Base-by-base conservation (phyloP, 2,329 filamentous ascomycete species). In the Colletotrichum tropicale region DNA sequence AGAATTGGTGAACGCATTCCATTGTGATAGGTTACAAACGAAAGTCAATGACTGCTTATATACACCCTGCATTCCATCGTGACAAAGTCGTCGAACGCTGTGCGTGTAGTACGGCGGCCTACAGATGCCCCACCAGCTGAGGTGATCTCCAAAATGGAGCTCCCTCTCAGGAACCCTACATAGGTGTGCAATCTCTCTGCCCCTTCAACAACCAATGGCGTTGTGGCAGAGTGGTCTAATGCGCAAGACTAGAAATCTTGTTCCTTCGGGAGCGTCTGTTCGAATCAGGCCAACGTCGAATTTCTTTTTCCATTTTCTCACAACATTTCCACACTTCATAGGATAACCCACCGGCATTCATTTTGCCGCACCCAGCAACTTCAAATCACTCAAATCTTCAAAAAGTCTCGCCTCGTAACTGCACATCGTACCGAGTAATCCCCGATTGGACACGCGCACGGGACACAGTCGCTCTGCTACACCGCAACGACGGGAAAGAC, bases 241-340 rank as follows among this genome's bases (percentile, higher is more conserved):
- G 70, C 70, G 70, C 70, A 71, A 60, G 70, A 71, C 70, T 71
- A 71, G 70, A 71, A 71, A 71, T 71, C 70, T 60, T 71, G 70
- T 71, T 71, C 70, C 70, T 71, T 71, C 70, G 70, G 70, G 70
- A 71, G 70, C 70, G 61, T 71, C 69, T 71, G 69, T 71, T 71
- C 70, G 70, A 71, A 71, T 71, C 70, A 71, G 70, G 70, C 70
- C 52, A 56, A 71, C 70, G 70, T 71, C 70, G 70, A 10, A 0
- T 6, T 4, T 2, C 4, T n/a, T 61, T 61, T 61, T 61, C 30
- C 18, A 13, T 3, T 3, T 67, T 9, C 58, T 13, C 0, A 21
- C 43, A 21, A 1, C n/a, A 52, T 5, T 13, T 52, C 2, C 43
- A 52, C 43, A 13, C 2, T 52, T 52, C 3, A 52, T 10, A 21